A percentile compares a stretch with the other conserved stretches of the same genome.
These are phyloP conservation scores for Metarhizium brunneum DNA, from an alignment of 2,329 filamentous ascomycete genomes.

Conservation along the genomic window DNA sequence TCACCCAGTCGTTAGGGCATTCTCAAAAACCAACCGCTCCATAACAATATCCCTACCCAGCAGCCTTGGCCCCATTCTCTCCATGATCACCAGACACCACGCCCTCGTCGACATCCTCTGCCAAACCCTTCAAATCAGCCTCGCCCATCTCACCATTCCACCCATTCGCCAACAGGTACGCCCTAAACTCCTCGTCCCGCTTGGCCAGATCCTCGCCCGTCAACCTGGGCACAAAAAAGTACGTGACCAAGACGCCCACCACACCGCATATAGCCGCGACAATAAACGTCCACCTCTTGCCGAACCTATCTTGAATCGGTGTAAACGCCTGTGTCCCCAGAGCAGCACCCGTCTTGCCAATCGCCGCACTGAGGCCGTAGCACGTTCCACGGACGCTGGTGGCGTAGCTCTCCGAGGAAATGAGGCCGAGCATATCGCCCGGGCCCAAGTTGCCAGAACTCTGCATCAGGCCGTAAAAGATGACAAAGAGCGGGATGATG, in stretches of 20 bases:
- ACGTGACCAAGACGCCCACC: slow-evolving; percentile 35
- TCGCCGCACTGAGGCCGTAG: slow-evolving; percentile 39
- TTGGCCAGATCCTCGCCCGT: slow-evolving; percentile 32
- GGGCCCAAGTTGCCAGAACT: slow-evolving; percentile 39
- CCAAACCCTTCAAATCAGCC: slow-evolving; percentile 11
- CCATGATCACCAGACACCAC: background rate
- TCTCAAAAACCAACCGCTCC: background rate
- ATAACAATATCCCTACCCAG: background rate
- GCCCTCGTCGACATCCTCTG: slow-evolving; percentile 10
- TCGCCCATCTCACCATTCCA: slow-evolving; percentile 36
- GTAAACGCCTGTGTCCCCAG: slow-evolving; percentile 41
- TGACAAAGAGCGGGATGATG: slow-evolving; percentile 40
- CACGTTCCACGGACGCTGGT: slow-evolving; percentile 42
- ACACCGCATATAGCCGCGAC: slow-evolving; percentile 41
- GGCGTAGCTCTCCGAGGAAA: slow-evolving; percentile 41
- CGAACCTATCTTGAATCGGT: slow-evolving; percentile 33
- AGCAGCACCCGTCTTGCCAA: slow-evolving; percentile 42
- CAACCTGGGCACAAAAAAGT: slow-evolving; percentile 35
- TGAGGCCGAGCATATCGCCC: slow-evolving; percentile 39
- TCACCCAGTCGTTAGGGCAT: background rate
- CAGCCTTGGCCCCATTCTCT: background rate
- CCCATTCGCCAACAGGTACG: slow-evolving; percentile 32
- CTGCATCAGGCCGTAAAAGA: slow-evolving; percentile 43
- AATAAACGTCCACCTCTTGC: slow-evolving; percentile 42
- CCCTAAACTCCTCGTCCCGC: slow-evolving; percentile 33